Percentiles rank a stretch among this genome's conserved stretches.
These are phyloP conservation scores for Agrocybe chaxingu DNA, from an alignment of 768 basidiomycete genomes.

Conservation along the genomic window DNA sequence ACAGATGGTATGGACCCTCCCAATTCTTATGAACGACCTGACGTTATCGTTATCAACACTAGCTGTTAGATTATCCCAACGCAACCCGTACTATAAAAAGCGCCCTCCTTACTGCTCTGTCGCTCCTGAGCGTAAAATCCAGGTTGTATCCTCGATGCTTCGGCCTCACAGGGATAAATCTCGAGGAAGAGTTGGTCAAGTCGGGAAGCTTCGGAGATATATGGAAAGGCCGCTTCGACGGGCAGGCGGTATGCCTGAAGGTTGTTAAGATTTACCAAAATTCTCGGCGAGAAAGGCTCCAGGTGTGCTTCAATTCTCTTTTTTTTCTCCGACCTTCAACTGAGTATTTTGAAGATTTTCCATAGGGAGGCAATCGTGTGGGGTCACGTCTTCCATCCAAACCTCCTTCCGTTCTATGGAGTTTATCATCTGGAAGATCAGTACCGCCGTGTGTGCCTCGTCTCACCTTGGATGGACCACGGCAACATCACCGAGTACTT, in stretches of 20 bases:
- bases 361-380: slow-evolving; percentile 26
- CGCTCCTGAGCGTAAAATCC: slow-evolving; percentile 22
- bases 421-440: slow-evolving; percentile 24
- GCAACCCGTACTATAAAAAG: slow-evolving; percentile 10
- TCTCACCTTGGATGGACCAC: slow-evolving; percentile 37
- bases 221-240: slow-evolving; percentile 18
- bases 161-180: slow-evolving; percentile 13
- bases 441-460: slow-evolving; percentile 27
- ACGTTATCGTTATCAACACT: background rate
- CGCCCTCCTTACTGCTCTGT: slow-evolving; percentile 16
- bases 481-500: slow-evolving; percentile 30
- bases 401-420: slow-evolving; percentile 37
- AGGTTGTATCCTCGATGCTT: slow-evolving; percentile 26
- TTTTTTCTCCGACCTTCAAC: background rate
- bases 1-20: slow-evolving; percentile 18
- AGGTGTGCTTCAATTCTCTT: slow-evolving; percentile 15
- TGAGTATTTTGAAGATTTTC: slow-evolving; percentile 18
- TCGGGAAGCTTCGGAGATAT: slow-evolving; percentile 27
- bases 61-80: slow-evolving; percentile 16
- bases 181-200: slow-evolving; percentile 5
- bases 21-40: background rate
- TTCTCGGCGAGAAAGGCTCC: slow-evolving; percentile 16
- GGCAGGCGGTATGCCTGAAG: slow-evolving; percentile 23
- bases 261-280: slow-evolving; percentile 21
- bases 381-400: slow-evolving; percentile 25